Conservation (phyloP, 768 basidiomycete genomes). For the Rhizopogon vulgaris region DNA sequence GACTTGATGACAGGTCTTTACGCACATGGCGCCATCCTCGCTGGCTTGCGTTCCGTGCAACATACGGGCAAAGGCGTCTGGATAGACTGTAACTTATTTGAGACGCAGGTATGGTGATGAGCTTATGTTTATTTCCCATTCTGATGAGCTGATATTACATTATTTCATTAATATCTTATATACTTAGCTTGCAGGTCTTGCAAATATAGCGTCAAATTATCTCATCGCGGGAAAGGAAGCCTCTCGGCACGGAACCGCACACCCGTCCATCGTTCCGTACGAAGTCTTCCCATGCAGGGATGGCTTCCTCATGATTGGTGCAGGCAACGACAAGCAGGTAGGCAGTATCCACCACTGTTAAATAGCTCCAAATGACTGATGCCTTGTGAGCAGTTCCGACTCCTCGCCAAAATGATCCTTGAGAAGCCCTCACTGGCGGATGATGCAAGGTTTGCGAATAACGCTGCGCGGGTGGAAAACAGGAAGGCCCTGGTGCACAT, state of each 20-base stretch:
- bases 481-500: slow-evolving; percentile 61
- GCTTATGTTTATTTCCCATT: neutral
- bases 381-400: slow-evolving; percentile 49
- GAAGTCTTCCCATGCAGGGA: slow-evolving; percentile 85
- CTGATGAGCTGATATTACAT: neutral
- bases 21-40: slow-evolving; percentile 90
- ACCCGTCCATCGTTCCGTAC: slow-evolving; percentile 92
- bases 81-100: slow-evolving; percentile 92
- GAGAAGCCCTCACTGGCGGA: slow-evolving; percentile 49
- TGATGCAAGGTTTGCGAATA: slow-evolving; percentile 65
- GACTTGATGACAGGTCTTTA: slow-evolving; percentile 87
- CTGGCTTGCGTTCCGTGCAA: slow-evolving; percentile 74
- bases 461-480: slow-evolving; percentile 70
- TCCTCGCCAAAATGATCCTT: slow-evolving; percentile 60
- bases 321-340: slow-evolving; percentile 85
- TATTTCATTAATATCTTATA: neutral
- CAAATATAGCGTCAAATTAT: slow-evolving; percentile 91
- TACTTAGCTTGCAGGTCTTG: slow-evolving; percentile 77
- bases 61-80: slow-evolving; percentile 84
- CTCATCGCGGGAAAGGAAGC: slow-evolving; percentile 83
- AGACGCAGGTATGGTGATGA: slow-evolving; percentile 63
- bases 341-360: slow-evolving; percentile 1
- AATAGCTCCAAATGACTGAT: slow-evolving; percentile 5
- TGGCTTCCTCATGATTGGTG: slow-evolving; percentile 90
- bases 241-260: slow-evolving; percentile 82